Conservation (phyloP, 202 grass and related monocot species). For the Hordeum pubiflorum region DNA sequence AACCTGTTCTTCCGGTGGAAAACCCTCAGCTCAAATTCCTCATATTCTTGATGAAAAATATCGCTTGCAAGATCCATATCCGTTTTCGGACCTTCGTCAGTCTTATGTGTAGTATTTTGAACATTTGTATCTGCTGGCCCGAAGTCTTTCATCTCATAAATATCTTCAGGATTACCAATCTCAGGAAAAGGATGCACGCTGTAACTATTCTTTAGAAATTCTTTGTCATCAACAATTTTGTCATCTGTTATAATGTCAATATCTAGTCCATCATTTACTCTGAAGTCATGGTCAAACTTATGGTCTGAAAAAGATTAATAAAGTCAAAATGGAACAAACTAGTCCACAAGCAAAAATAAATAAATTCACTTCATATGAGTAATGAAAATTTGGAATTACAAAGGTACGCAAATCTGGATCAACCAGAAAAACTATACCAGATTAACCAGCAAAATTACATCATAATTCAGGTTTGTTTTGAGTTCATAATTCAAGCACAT, state of each 20-base stretch:
- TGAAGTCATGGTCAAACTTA: slow-evolving; percentile 21
- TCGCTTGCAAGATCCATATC: slow-evolving; percentile 43
- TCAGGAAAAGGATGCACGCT: slow-evolving; percentile 46
- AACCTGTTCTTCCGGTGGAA: slow-evolving; percentile 93
- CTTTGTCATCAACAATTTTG: slow-evolving; percentile 39
- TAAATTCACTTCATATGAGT: not conserved
- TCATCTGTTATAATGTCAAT: slow-evolving; percentile 14
- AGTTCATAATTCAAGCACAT: not conserved
- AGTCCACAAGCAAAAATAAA: slow-evolving; percentile 7
- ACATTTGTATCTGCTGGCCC: slow-evolving; percentile 13
- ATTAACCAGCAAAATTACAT: not conserved
- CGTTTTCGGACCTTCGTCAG: slow-evolving; percentile 35
- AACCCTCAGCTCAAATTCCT: slow-evolving; percentile 80
- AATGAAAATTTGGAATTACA: not conserved
- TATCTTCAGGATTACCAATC: slow-evolving; percentile 37
- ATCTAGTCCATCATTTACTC: not conserved
- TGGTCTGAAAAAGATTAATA: slow-evolving; percentile 37
- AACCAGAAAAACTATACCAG: not conserved
- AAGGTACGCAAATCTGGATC: not conserved
- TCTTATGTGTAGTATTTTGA: slow-evolving; percentile 19
- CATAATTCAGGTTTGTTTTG: not conserved
- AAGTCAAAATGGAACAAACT: slow-evolving; percentile 21
- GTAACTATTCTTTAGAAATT: slow-evolving; percentile 51
- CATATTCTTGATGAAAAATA: slow-evolving; percentile 67
- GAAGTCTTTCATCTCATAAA: slow-evolving; percentile 45